phyloP scores from a whole-genome alignment of 352 stramenopile genomes.

The Phytophthora tubulina region DNA sequence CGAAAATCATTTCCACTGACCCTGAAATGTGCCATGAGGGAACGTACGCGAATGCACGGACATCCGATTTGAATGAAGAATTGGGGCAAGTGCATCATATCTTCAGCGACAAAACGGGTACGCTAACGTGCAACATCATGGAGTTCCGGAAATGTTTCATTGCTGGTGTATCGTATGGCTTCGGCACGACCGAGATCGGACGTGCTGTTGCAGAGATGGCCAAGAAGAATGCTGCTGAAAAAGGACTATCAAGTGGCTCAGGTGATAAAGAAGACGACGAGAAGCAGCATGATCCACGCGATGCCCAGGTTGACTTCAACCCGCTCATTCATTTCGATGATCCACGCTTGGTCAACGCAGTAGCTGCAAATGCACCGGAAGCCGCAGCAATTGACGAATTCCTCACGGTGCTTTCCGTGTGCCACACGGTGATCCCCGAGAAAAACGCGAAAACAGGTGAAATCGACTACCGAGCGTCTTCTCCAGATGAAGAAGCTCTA shows the following conservation, averaged over 20 bases:
- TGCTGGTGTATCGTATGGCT: conserved; percentile 83
- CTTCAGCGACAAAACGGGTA: conserved; percentile 99
- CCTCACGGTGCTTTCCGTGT: conserved; percentile 74
- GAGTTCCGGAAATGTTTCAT: conserved; percentile 95
- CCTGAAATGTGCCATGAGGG: conserved; percentile 88
- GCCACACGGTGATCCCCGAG: conserved; percentile 83
- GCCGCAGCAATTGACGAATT: conserved; percentile 69
- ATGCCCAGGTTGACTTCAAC: conserved; percentile 74
- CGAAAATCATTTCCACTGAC: conserved; percentile 75
- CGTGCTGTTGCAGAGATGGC: conserved; percentile 62
- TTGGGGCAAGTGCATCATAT: conserved; percentile 97
- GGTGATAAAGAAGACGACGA: conserved; percentile 18
- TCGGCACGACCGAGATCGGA: conserved; percentile 84
- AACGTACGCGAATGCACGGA: conserved; percentile 85
- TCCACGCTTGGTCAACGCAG: conserved; percentile 59
- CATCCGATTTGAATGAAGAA: conserved; percentile 93
- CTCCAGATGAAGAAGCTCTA: conserved; percentile 93
- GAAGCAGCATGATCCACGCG: conserved; percentile 43
- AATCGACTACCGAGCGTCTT: conserved; percentile 89
- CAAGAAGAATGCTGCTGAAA: conserved; percentile 35
- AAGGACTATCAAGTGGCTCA: conserved; percentile 9
- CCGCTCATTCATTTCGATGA: conserved; percentile 79
- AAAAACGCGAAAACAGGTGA: conserved; percentile 53
- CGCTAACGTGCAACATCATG: conserved; percentile 99
- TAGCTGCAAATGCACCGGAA: conserved; percentile 38